Percentiles rank a stretch among this genome's conserved stretches.
Conservation (phyloP, 345 rosid species). For the Fremontodendron californicum region DNA sequence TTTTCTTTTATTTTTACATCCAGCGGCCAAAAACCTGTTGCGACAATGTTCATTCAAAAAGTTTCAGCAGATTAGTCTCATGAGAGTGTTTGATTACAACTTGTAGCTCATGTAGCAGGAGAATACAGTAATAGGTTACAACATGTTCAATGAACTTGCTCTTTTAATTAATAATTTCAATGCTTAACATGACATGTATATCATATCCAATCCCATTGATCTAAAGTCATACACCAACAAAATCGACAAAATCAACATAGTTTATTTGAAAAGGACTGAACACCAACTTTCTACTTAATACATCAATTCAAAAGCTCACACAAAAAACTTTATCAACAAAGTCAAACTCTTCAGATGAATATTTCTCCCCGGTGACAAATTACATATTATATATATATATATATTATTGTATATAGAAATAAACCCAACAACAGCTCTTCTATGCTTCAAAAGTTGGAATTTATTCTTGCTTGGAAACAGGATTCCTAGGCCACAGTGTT, state of each 20-base stretch:
- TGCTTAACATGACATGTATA: not conserved
- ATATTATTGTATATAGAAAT: not conserved
- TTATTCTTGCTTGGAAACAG: constrained; percentile 7
- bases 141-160: no score
- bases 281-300: constrained; percentile 13
- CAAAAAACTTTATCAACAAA: constrained; percentile 12
- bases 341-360: constrained; percentile 13
- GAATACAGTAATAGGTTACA: no score
- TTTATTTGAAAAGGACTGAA: not conserved
- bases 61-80: no score
- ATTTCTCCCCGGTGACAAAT: constrained; percentile 2
- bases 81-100: no score
- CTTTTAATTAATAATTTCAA: no score
- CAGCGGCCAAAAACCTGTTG: no score
- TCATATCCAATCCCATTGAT: not conserved
- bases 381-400: constrained; percentile 7
- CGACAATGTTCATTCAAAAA: no score
- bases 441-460: constrained; percentile 19
- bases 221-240: not conserved
- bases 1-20: no score
- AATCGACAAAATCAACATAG: no score
- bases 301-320: constrained; percentile 15
- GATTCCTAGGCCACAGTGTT: constrained; percentile 22
- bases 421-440: not conserved
- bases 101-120: no score